A percentile compares a stretch with the other conserved stretches of the same genome.
These are phyloP conservation scores for Stagonosporopsis tanaceti DNA, from an alignment of 2,329 filamentous ascomycete species.

Conservation along the genomic window DNA sequence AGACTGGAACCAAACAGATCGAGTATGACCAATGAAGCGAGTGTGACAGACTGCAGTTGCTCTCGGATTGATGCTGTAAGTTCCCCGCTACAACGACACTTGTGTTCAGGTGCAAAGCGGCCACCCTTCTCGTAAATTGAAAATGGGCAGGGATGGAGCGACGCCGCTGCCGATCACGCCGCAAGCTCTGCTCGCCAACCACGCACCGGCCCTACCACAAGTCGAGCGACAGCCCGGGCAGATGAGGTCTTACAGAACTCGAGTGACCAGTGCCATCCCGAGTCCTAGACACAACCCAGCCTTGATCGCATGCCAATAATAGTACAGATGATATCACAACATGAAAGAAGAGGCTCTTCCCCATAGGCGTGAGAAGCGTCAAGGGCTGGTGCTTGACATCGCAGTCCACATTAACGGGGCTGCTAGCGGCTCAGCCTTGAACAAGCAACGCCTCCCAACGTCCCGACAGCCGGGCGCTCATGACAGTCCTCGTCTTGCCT, in stretches of 20 bases:
- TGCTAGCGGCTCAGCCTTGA: constrained; percentile 9
- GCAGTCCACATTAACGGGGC: background rate
- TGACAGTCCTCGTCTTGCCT: background rate
- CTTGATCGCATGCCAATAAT: background rate
- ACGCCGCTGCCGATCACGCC: constrained; percentile 7
- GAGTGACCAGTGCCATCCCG: background rate
- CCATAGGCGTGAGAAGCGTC: background rate
- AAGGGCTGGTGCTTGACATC: background rate
- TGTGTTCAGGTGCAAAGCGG: background rate
- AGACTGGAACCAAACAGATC: background rate
- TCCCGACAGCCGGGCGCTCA: constrained; percentile 5
- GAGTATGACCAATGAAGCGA: constrained; percentile 4
- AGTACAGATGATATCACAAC: background rate
- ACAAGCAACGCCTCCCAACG: constrained; percentile 6
- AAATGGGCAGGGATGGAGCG: constrained; percentile 7
- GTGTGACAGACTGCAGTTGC: background rate
- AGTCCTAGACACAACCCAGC: background rate
- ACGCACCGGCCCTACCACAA: background rate
- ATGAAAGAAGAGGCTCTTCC: background rate
- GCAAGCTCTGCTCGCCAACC: background rate
- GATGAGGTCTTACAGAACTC: background rate
- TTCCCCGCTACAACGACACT: background rate
- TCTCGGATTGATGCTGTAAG: background rate
- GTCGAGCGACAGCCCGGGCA: background rate
- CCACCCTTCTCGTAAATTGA: constrained; percentile 1